Conservation (phyloP, 2,329 filamentous ascomycete species). For the Magnaporthiopsis incrustans region DNA sequence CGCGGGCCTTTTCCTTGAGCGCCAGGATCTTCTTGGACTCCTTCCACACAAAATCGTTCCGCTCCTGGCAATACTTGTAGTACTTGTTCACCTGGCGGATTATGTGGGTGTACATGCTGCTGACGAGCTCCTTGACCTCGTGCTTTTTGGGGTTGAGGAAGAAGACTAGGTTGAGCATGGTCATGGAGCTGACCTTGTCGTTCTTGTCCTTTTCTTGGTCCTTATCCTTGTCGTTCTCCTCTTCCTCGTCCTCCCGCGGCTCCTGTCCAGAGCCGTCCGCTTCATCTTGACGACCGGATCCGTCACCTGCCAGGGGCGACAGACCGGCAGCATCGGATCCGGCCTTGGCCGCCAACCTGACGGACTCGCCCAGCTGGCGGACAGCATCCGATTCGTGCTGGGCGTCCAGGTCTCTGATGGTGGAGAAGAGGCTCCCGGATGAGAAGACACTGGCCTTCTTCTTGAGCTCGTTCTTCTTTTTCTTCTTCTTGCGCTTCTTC, state of each 20-base stretch:
- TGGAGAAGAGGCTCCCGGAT: background rate
- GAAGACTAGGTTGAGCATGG: slow-evolving; percentile 97
- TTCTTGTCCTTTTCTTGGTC: slow-evolving; percentile 41
- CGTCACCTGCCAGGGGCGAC: slow-evolving; percentile 11
- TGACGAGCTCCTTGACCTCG: slow-evolving; percentile 66
- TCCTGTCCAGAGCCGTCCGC: slow-evolving; percentile 19
- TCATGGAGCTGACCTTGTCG: slow-evolving; percentile 66
- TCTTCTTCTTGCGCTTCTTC: slow-evolving; percentile 54
- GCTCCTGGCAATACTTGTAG: slow-evolving; percentile 85
- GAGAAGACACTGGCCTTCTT: slow-evolving; percentile 16
- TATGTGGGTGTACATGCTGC: slow-evolving; percentile 76
- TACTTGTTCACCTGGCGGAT: slow-evolving; percentile 89
- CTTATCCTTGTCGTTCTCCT: slow-evolving; percentile 18
- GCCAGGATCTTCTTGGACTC: slow-evolving; percentile 77
- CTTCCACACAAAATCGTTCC: slow-evolving; percentile 83
- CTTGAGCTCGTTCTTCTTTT: slow-evolving; percentile 23
- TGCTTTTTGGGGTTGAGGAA: slow-evolving; percentile 73
- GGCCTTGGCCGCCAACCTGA: background rate
- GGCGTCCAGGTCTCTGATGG: slow-evolving; percentile 18
- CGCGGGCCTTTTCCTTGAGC: slow-evolving; percentile 74
- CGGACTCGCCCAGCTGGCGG: slow-evolving; percentile 8
- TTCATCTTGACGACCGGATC: slow-evolving; percentile 20
- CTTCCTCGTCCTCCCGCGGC: slow-evolving; percentile 16
- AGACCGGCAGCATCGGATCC: background rate
- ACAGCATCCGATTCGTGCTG: slow-evolving; percentile 17